Percentiles rank a stretch among this genome's conserved stretches.
phyloP scores from a whole-genome alignment of 2,329 filamentous ascomycete genomes.

The Xylaria sp. region DNA sequence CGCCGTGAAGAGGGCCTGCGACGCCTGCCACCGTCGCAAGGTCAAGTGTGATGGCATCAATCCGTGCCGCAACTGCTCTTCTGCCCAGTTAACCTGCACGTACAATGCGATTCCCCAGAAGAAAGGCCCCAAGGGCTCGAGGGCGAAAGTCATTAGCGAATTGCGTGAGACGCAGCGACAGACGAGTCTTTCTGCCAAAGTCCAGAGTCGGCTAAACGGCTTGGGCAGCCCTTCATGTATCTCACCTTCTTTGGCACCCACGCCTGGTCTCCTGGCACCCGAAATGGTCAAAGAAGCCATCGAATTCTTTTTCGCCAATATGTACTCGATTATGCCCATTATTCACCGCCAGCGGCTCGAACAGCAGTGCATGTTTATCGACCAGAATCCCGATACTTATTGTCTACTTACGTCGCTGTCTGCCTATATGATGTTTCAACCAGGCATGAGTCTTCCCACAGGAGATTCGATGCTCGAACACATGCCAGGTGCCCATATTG shows the following conservation, averaged over 20 bases:
- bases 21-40: conserved; percentile 78
- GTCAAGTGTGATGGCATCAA: conserved; percentile 78
- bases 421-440: conserved; percentile 75
- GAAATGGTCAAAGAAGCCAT: conserved; percentile 74
- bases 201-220: conserved; percentile 69
- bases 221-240: conserved; percentile 60
- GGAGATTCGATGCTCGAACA: conserved; percentile 67
- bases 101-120: conserved; percentile 81
- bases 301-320: conserved; percentile 74
- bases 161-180: conserved; percentile 75
- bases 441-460: conserved; percentile 70
- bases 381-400: conserved; percentile 71
- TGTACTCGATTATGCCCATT: conserved; percentile 72
- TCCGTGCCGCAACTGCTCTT: conserved; percentile 76
- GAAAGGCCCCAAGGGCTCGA: conserved; percentile 78
- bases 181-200: conserved; percentile 69
- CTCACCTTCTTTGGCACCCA: conserved; percentile 60
- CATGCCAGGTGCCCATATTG: conserved; percentile 67
- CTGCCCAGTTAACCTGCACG: conserved; percentile 74
- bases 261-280: conserved; percentile 67
- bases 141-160: conserved; percentile 80
- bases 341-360: conserved; percentile 68
- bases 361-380: conserved; percentile 67
- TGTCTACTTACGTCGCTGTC: conserved; percentile 72
- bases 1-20: conserved; percentile 68